Base-by-base conservation (phyloP, 768 basidiomycete genomes). In the Lepiota venenata region DNA sequence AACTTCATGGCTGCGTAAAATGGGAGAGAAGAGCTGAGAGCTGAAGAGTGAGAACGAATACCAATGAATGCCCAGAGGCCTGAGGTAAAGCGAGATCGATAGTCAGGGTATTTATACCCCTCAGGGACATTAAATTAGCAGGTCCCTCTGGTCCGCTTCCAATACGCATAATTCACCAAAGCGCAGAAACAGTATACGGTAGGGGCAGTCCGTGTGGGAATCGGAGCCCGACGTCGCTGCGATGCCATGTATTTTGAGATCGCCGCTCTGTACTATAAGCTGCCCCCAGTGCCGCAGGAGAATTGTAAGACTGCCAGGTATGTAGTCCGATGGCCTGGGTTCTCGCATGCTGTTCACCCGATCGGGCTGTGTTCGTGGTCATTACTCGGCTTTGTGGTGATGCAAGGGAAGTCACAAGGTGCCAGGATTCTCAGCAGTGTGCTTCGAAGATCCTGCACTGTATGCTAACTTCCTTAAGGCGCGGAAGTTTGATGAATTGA, bases 31-130 rank as follows among this genome's bases (percentile, higher is more conserved):
- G 32, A 32, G 5, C 25, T 25, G 5, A 25, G 25, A 25, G 25
- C 25, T 25, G 25, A 32, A 32, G 32, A 32, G 32, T 5, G 32
- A 32, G 6, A 11, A 32, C 32, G 32, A 32, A 32, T 32, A 32
- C 32, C 8, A 32, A 9, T 32, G 32, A 32, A 32, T 4, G 32
- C 32, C 32, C 2, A 32, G 32, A 32, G 32, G 32, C 32, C 32
- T 32, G 32, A 11, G 32, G 32, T 32, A 32, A 32, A 9, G 10
- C 32, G 32, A 32, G 6, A 32, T 7, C 32, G 6, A 32, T 32
- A 11, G 18, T 11, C 21, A 42, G 9, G n/a, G 43, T 52, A 52
- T 52, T 45, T 52, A 52, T 52, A 52, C 37, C 41, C 16, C 15
- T 3, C 50, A 35, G 11, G 46, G 18, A 16, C 18, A 47, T 20